Base-by-base conservation (phyloP, 2,329 filamentous ascomycete species). In the Ophiosphaerella korrae region DNA sequence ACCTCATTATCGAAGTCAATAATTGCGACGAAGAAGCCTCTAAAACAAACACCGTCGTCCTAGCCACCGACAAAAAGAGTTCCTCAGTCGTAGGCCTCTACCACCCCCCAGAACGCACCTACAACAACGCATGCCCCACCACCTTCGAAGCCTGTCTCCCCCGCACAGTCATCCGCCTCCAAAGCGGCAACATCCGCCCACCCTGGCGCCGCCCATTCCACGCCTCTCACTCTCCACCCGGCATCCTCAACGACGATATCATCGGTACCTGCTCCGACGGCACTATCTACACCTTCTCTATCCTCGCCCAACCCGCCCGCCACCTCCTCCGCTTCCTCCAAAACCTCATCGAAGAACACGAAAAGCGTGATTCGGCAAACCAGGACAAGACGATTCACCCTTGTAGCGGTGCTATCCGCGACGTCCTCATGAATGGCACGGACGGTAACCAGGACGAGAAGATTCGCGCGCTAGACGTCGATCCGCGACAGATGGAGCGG, bases 261-360 rank as follows among this genome's bases (percentile, higher is more conserved):
- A 59, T 84, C 12, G 77, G 79, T 21, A 77, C 77, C 18, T 78
- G 78, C 41, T 74, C 78, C 46, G 81, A 83, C 49, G 82, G 82
- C 31, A 76, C 78, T 1, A 63, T 85, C 12, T 77, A 79, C 37
- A 70, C 75, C 13, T 88, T 97, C 61, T 82, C 82, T 1, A 74
- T 92, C 12, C 74, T 97, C 0, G 76, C 80, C 8, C 64, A 81
- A 14, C 73, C 82, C 2, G 81, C 87, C 7, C 89, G 88, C 84
- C 80, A 81, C 6, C 77, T 96, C 3, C 78, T 97, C 5, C 81
- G 82, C 50, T 85, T 93, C 55, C 68, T 97, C 1, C 87, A 95
- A 64, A 87, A 88, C 51, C 69, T 95, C 29, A 62, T 73, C 23
- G 59, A 66, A 31, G 57, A 51, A 8, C 66, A 66, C 40, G 43